A percentile compares a stretch with the other conserved stretches of the same genome.
These are phyloP conservation scores for Schwanniomyces pseudopolymorphus DNA, from an alignment of 805 yeast genomes.

Conservation along the genomic window DNA sequence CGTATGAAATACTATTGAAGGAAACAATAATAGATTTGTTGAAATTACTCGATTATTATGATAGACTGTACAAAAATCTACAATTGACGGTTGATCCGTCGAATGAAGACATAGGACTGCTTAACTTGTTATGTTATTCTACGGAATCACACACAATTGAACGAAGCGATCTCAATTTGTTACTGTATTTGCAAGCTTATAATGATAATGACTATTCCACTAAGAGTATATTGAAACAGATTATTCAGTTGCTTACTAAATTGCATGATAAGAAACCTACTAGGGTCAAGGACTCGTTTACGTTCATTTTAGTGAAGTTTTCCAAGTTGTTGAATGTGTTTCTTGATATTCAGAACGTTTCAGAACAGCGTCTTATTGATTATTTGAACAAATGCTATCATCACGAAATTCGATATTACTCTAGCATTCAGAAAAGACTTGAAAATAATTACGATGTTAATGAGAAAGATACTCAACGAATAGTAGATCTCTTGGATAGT, in stretches of 20 bases:
- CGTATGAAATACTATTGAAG: conserved; percentile 13
- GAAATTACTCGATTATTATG: conserved; percentile 14
- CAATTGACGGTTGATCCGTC: conserved; percentile 5
- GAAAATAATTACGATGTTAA: conserved; percentile 12
- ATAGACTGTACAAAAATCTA: conserved; percentile 10
- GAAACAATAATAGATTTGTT: conserved; percentile 13
- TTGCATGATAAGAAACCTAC: conserved; percentile 10
- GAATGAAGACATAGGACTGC: conserved; percentile 4
- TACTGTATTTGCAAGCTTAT: conserved; percentile 3
- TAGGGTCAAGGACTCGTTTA: conserved; percentile 17
- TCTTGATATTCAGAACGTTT: conserved; percentile 12
- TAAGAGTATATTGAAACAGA: conserved; percentile 3
- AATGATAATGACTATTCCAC: conserved; percentile 1
- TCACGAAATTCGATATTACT: conserved; percentile 15
- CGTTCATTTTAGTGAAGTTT: conserved; percentile 13
- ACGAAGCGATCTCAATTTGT: conserved; percentile 3
- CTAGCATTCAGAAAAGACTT: conserved; percentile 14
- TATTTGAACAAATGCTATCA: conserved; percentile 18
- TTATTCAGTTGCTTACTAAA: conserved; percentile 1
- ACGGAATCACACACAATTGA: background rate
- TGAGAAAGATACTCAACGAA: conserved; percentile 20
- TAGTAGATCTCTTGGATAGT: conserved; percentile 18
- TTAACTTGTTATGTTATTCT: conserved; percentile 9
- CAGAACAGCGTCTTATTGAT: conserved; percentile 14
- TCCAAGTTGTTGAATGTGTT: conserved; percentile 17